Percentiles rank a stretch among this genome's conserved stretches.
phyloP scores from a whole-genome alignment of 2,329 filamentous ascomycete species.

The Dothideomycetes sp. region DNA sequence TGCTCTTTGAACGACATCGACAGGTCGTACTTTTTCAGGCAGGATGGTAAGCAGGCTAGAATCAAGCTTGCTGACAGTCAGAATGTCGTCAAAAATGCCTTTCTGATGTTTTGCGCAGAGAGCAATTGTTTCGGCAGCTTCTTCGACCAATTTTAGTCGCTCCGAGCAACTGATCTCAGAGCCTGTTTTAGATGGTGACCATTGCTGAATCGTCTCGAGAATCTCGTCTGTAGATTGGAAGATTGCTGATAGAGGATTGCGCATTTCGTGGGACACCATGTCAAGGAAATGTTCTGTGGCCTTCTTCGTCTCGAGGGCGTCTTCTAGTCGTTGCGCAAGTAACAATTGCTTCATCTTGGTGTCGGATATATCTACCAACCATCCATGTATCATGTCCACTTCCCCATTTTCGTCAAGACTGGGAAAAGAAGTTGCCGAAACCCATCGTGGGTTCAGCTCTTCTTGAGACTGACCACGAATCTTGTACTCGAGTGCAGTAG shows the following conservation, averaged over 20 bases:
- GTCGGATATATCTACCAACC: conserved; percentile 37
- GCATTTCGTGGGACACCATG: conserved; percentile 30
- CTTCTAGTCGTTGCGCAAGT: conserved; percentile 23
- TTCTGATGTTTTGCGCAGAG: conserved; percentile 25
- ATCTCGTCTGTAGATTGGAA: conserved; percentile 31
- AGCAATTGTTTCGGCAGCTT: conserved; percentile 24
- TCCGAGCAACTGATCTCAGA: conserved; percentile 4
- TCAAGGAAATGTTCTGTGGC: conserved; percentile 31
- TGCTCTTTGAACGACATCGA: conserved; percentile 13
- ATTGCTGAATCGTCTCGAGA: background rate
- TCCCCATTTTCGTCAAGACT: conserved; percentile 25
- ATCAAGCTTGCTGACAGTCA: conserved; percentile 31
- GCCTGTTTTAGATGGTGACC: background rate
- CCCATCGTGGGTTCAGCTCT: background rate
- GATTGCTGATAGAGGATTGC: conserved; percentile 21
- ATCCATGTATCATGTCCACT: conserved; percentile 32
- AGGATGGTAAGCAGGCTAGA: conserved; percentile 14
- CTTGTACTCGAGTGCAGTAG: background rate
- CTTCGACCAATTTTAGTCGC: conserved; percentile 19
- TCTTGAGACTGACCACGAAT: background rate
- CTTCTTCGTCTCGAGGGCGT: conserved; percentile 28
- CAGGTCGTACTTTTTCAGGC: conserved; percentile 14
- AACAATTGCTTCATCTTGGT: conserved; percentile 35
- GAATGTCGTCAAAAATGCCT: conserved; percentile 39
- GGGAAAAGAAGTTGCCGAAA: conserved; percentile 16